Percentiles rank a stretch among this genome's conserved stretches.
Evolutionary conservation across 805 yeast genomes (phyloP).

Genomic region (Candida pini): DNA sequence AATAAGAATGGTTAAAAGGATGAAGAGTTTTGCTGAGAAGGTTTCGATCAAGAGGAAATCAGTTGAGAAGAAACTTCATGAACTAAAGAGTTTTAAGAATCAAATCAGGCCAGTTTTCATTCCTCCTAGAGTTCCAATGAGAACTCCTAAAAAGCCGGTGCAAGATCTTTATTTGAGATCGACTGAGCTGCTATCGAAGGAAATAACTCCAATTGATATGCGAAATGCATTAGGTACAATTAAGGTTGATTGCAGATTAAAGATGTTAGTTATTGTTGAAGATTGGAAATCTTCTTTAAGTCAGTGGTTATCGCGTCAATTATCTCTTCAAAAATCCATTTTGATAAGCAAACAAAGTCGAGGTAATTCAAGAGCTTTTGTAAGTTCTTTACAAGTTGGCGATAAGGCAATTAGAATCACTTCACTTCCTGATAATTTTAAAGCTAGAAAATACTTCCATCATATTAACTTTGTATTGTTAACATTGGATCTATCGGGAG

Average conservation of each 20-base stretch:
- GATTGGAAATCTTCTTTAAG: conserved; percentile 43
- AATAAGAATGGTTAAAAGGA: conserved; percentile 22
- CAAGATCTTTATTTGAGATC: not conserved
- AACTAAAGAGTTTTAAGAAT: conserved; percentile 25
- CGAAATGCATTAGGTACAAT: not conserved
- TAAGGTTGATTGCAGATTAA: conserved; percentile 23
- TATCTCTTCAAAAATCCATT: conserved; percentile 29
- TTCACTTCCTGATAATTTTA: conserved; percentile 37
- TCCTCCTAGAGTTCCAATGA: conserved; percentile 29
- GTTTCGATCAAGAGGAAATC: conserved; percentile 21
- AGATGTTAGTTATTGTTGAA: conserved; percentile 35
- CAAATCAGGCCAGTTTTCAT: conserved; percentile 19
- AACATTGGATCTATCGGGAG: conserved; percentile 43
- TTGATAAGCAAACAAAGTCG: conserved; percentile 18
- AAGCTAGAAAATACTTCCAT: conserved; percentile 33
- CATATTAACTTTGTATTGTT: conserved; percentile 40
- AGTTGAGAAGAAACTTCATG: conserved; percentile 36
- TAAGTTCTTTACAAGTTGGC: conserved; percentile 1
- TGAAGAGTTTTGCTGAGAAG: conserved; percentile 27
- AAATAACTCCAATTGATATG: not conserved
- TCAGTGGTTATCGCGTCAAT: conserved; percentile 44
- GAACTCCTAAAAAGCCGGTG: conserved; percentile 34
- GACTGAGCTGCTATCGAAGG: not conserved
- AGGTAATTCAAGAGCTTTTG: not conserved
- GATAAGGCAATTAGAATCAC: conserved; percentile 27